These are phyloP conservation scores for Ophiosphaerella narmari DNA, from an alignment of 2,329 filamentous ascomycete species.

Conservation along the genomic window DNA sequence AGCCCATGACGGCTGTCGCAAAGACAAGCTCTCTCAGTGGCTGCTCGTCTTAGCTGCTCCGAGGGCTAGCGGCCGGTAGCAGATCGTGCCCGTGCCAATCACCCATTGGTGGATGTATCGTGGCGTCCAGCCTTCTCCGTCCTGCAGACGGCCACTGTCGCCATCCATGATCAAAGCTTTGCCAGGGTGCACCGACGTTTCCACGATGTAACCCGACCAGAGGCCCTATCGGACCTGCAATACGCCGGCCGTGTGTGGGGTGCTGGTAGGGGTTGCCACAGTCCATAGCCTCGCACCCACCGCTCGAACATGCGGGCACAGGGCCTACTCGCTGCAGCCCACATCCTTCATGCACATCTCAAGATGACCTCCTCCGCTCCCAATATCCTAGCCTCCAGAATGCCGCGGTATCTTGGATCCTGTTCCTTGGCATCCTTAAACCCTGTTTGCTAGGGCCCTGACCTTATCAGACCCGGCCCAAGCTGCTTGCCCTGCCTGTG, in stretches of 20 bases:
- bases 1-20: slow-evolving; percentile 24
- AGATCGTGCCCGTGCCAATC: slow-evolving; percentile 28
- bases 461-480: slow-evolving; percentile 46
- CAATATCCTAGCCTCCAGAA: slow-evolving; percentile 38
- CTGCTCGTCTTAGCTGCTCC: slow-evolving; percentile 34
- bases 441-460: slow-evolving; percentile 35
- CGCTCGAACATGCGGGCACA: slow-evolving; percentile 42
- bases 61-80: slow-evolving; percentile 40
- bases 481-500: slow-evolving; percentile 36
- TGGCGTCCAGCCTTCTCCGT: slow-evolving; percentile 43
- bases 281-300: slow-evolving; percentile 39
- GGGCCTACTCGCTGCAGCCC: slow-evolving; percentile 37
- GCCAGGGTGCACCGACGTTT: slow-evolving; percentile 27
- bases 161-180: slow-evolving; percentile 31
- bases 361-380: slow-evolving; percentile 35
- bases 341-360: slow-evolving; percentile 37
- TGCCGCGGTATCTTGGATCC: slow-evolving; percentile 41
- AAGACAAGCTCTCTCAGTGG: slow-evolving; percentile 33
- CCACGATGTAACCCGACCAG: slow-evolving; percentile 46
- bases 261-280: slow-evolving; percentile 41
- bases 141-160: slow-evolving; percentile 36
- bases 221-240: slow-evolving; percentile 31
- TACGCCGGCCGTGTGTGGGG: slow-evolving; percentile 44
- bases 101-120: slow-evolving; percentile 33
- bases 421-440: slow-evolving; percentile 35